These are phyloP conservation scores for Metroxylon sagu DNA, from an alignment of 176 grass and related monocot genomes.

Conservation along the genomic window DNA sequence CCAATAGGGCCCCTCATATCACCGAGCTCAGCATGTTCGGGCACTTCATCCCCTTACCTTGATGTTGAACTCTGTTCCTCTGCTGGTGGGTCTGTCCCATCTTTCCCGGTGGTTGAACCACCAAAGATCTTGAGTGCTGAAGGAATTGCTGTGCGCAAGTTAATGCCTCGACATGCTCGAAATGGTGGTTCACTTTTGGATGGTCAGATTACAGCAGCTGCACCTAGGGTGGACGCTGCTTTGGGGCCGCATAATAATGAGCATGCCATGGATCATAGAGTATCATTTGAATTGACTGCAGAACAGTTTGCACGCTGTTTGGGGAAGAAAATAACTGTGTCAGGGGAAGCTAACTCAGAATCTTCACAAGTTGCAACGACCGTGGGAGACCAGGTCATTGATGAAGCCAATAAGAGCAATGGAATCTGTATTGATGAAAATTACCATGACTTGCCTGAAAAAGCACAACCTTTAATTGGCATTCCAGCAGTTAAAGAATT, in stretches of 20 bases:
- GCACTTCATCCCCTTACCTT: conserved; percentile 58
- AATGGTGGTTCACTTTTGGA: conserved; percentile 68
- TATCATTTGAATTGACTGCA: conserved; percentile 76
- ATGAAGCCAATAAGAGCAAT: conserved; percentile 24
- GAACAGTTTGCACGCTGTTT: conserved; percentile 83
- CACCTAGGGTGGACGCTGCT: conserved; percentile 46
- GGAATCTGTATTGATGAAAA: conserved; percentile 49
- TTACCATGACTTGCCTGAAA: conserved; percentile 76
- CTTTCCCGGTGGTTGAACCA: conserved; percentile 45
- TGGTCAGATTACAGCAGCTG: conserved; percentile 60
- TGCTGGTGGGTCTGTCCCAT: conserved; percentile 20
- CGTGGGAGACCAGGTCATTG: not conserved
- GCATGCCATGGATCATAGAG: conserved; percentile 70
- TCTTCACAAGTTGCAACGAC: conserved; percentile 21
- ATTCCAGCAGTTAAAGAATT: conserved; percentile 69
- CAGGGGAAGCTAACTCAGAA: conserved; percentile 37
- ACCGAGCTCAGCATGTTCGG: conserved; percentile 68
- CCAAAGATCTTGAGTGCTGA: conserved; percentile 67
- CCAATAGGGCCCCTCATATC: conserved; percentile 65
- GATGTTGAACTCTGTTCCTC: conserved; percentile 40
- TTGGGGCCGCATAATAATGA: conserved; percentile 47
- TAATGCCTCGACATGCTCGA: conserved; percentile 56
- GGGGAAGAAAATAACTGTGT: conserved; percentile 56
- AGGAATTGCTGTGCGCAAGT: conserved; percentile 49
- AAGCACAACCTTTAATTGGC: conserved; percentile 48